Evolutionary conservation across 441 rosid genomes (phyloP), one percentile per base, ranked within the genome.

Genomic region (Pelargonium citronellum): DNA sequence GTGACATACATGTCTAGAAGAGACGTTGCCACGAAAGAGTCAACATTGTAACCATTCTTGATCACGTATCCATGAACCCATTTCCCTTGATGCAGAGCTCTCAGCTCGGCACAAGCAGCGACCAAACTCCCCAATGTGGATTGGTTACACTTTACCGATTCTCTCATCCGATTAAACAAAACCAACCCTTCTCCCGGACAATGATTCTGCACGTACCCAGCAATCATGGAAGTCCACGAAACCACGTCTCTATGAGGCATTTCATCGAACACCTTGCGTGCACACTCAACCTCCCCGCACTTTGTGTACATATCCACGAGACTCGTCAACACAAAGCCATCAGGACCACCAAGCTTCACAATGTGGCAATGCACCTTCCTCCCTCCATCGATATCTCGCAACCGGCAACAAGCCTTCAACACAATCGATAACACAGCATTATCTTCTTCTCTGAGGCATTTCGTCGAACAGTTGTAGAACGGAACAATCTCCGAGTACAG

Each of bases 271-370:
- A 76, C 90, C 67, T 71, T 53, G 30, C 70, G 20, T 39, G 87
- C 77, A 67, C 34, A 76, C 62, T 73, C 37, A 81, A 81, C 67
- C 16, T 79, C 79, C 9, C 89, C 79, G 20, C 89, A 81, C 72
- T 88, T 86, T 10, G 84, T 85, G 57, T 88, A 88, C 92, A 88
- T 80, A 76, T 84, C 86, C 3, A 86, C 70, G 11, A 88, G 83
- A 71, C 87, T 87, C 0, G 87, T 78, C 69, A 79, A 78, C 75
- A 86, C 83, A 64, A 86, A 76, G 72, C 78, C 62, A 79, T 88
- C 92, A 0, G 72, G 80, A 66, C 68, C 67, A 22, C 80, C 85
- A 10, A 66, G 73, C 77, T 82, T 85, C 47, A 88, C 57, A 16
- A 86, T 69, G 2, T 81, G 80, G 2, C 83, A 81, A 60, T 86